Evolutionary conservation across 108 stramenopile species (phyloP), one percentile per base, ranked within the genome.

Genomic region (Skeletonema costatum): DNA sequence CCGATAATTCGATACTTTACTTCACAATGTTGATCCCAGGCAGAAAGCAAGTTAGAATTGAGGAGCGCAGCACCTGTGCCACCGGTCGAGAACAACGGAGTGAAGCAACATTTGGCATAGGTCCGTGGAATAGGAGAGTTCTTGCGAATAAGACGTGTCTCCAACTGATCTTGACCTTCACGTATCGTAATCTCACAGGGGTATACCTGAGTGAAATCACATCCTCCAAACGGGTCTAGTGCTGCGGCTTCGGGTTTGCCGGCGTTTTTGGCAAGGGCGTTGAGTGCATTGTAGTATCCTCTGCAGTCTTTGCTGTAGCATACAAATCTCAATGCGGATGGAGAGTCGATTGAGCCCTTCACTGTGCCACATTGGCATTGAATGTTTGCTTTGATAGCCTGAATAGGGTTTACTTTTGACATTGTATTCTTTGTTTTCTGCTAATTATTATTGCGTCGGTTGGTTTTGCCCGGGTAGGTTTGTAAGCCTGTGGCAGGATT

Each of bases 261-360:
- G 2, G 48, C 36, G 38, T 56, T 64, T 9, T 29, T 13, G 32
- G 85, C 85, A 9, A 72, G 51, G 2, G 66, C 39, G 63, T 85
- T 75, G n/a, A 86, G 44, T 12, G 81, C 70, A 16, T 82, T 74
- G 64, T 75, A 82, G 51, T 86, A 86, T 38, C 81, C 85, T 50
- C 81, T 68, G 67, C 81, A 86, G 38, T 86, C 85, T 41, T 66
- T 66, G 35, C 85, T 79, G 64, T 86, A 81, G 70, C 85, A 86
- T 13, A 86, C 85, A n/a, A 86, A 48, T 66, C 81, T 67, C 35
- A 86, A 30, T 5, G 74, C 80, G 33, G 85, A 81, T 30, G 76
- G 71, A 25, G 81, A 65, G 21, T 78, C 64, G 30, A 86, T 86
- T 14, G 48, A 50, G 1, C 66, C 42, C 65, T 77, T 75, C 32